phyloP scores from a whole-genome alignment of 805 yeast species.

The Wickerhamomyces hampshirensis region DNA sequence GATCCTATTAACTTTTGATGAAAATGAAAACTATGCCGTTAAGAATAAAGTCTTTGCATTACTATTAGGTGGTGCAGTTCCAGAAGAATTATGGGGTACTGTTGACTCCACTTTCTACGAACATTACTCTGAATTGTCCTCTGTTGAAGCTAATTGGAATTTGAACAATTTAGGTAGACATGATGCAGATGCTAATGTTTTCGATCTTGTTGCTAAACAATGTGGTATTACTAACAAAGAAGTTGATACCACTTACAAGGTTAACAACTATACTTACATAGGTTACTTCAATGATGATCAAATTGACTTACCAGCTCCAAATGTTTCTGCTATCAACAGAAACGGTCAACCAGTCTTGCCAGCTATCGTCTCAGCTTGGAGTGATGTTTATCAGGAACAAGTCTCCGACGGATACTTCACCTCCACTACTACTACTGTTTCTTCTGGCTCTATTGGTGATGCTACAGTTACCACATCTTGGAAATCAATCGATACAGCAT shows the following conservation, averaged over 20 bases:
- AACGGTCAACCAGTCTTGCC: conserved; percentile 31
- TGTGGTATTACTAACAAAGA: conserved; percentile 26
- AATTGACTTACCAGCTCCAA: conserved; percentile 32
- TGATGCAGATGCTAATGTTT: conserved; percentile 47
- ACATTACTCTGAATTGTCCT: conserved; percentile 47
- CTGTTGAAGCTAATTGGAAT: conserved; percentile 47
- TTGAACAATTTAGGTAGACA: conserved; percentile 45
- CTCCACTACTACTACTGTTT: conserved; percentile 29
- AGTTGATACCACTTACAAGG: conserved; percentile 30
- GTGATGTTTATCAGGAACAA: conserved; percentile 24
- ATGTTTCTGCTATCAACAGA: conserved; percentile 30
- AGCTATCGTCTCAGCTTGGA: conserved; percentile 31
- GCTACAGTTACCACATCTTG: conserved; percentile 12
- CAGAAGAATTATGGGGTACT: conserved; percentile 34
- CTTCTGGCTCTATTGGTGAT: conserved; percentile 11
- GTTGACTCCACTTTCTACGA: conserved; percentile 44
- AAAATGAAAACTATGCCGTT: conserved; percentile 37
- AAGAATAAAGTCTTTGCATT: conserved; percentile 42
- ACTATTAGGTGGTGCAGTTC: conserved; percentile 44
- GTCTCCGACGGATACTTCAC: conserved; percentile 26
- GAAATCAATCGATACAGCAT: conserved; percentile 3
- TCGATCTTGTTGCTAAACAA: conserved; percentile 35
- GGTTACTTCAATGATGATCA: conserved; percentile 29
- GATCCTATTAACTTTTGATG: conserved; percentile 46
- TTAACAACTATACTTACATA: conserved; percentile 29